Base-by-base conservation (phyloP, 2,329 filamentous ascomycete genomes). In the Grosmannia clavigera region DNA sequence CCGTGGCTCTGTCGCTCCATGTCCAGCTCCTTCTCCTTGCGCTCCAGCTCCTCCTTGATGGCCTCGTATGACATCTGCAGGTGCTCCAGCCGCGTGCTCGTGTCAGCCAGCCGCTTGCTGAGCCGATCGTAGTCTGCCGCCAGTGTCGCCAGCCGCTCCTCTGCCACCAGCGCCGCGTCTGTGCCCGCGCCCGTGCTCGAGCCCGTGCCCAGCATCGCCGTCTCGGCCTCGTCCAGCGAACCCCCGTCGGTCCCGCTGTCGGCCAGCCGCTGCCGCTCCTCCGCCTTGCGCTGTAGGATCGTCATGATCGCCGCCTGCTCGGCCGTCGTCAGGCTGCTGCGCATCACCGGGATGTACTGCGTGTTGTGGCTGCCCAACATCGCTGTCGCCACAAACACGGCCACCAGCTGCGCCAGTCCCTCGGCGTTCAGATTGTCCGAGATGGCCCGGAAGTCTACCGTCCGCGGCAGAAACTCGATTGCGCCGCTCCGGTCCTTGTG, bases 31-130 rank as follows among this genome's bases (percentile, higher is more conserved):
- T 78, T 78, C 56, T 80, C 76, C 63, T 81, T 75, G 31, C 78
- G 70, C 61, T 82, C 79, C 58, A 84, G 82, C 66, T 87, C 78
- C 55, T 81, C 78, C 65, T 86, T 81, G 54, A 88, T 72, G 64
- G 84, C 81, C 63, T 90, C 85, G 63, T 89, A 78, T 57, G 78
- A 83, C 63, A 80, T 77, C 65, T 84, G 79, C 22, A 86, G 72
- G 67, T 81, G 77, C 61, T 84, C 82, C 57, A 85, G 73, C 25
- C 82, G 78, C 6, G 81, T 79, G 60, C 81, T 79, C 63, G 82
- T 77, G 68, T 84, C 80, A 52, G 81, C 82, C 60, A 81, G 76
- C 50, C 77, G 77, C 67, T 83, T 84, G 64, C 76, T 81, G 52
- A 81, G 73, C 6, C 73, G 71, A 19, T 83, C 80, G 40, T 79